Percentiles rank a stretch among this genome's conserved stretches.
phyloP scores from a whole-genome alignment of 2,329 filamentous ascomycete genomes.

The Samsoniella hepiali region DNA sequence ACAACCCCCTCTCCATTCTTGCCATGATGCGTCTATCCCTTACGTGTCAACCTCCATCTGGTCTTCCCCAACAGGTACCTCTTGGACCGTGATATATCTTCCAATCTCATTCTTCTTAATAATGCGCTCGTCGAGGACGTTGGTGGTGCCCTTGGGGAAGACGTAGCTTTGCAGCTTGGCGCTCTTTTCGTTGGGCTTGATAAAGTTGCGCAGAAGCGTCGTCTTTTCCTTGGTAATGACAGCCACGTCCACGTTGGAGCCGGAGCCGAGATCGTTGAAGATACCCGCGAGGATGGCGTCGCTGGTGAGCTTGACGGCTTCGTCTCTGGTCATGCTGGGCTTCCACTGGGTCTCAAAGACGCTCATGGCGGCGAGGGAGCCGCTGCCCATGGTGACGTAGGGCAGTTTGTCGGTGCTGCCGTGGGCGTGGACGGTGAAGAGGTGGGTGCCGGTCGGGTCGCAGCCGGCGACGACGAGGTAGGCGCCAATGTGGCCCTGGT shows the following conservation, averaged over 20 bases:
- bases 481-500: slow-evolving; percentile 96
- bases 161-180: slow-evolving; percentile 91
- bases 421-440: slow-evolving; percentile 98
- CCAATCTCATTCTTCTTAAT: slow-evolving; percentile 91
- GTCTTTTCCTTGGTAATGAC: slow-evolving; percentile 96
- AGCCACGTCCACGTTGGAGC: slow-evolving; percentile 95
- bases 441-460: slow-evolving; percentile 89
- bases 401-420: slow-evolving; percentile 97
- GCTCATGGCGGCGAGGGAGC: slow-evolving; percentile 93
- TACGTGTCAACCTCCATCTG: slow-evolving; percentile 67
- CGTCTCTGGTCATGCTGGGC: slow-evolving; percentile 68
- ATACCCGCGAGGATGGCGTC: slow-evolving; percentile 95
- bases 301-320: slow-evolving; percentile 76
- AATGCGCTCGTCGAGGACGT: slow-evolving; percentile 91
- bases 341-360: slow-evolving; percentile 98
- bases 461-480: slow-evolving; percentile 97
- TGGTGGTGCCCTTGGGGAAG: slow-evolving; percentile 89
- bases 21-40: slow-evolving; percentile 15
- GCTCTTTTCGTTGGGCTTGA: slow-evolving; percentile 86
- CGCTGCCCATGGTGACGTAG: slow-evolving; percentile 98
- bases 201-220: slow-evolving; percentile 85
- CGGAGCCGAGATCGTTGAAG: slow-evolving; percentile 96
- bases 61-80: slow-evolving; percentile 69
- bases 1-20: not conserved
- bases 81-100: slow-evolving; percentile 89